phyloP scores from a whole-genome alignment of 2,329 filamentous ascomycete species.

The Catunica adiposa region DNA sequence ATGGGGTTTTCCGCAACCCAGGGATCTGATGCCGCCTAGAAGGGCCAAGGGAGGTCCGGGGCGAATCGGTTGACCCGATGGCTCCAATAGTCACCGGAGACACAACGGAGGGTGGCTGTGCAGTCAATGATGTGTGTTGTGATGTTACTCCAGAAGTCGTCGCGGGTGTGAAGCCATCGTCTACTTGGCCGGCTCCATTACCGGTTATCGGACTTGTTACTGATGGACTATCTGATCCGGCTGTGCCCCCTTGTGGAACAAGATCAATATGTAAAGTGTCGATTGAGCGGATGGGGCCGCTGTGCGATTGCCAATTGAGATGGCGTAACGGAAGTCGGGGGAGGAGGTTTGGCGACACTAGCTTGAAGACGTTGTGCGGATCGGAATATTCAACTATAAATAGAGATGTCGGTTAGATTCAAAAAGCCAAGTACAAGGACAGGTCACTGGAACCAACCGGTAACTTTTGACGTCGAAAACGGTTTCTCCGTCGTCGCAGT shows the following conservation, averaged over 20 bases:
- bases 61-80: constrained; percentile 19
- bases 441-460: constrained; percentile 33
- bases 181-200: constrained; percentile 21
- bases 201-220: too few relatives aligned
- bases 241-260: constrained; percentile 38
- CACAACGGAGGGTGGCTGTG: constrained; percentile 25
- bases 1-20: constrained; percentile 78
- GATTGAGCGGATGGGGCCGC: constrained; percentile 81
- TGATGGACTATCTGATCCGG: constrained; percentile 18
- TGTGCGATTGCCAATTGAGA: constrained; percentile 92
- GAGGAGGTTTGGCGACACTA: constrained; percentile 61
- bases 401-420: constrained; percentile 5
- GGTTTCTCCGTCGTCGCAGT: constrained; percentile 41
- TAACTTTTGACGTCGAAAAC: constrained; percentile 60
- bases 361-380: constrained; percentile 72
- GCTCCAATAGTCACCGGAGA: constrained; percentile 20
- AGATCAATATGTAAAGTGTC: constrained; percentile 83
- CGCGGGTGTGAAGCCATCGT: constrained; percentile 47
- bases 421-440: neutral
- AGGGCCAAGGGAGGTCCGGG: constrained; percentile 22
- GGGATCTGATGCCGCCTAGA: constrained; percentile 84
- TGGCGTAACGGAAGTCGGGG: constrained; percentile 73
- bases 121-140: constrained; percentile 12
- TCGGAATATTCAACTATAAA: constrained; percentile 82
- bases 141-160: constrained; percentile 26